Conservation (phyloP, 139 green algal species). For the Closterium sp. region DNA sequence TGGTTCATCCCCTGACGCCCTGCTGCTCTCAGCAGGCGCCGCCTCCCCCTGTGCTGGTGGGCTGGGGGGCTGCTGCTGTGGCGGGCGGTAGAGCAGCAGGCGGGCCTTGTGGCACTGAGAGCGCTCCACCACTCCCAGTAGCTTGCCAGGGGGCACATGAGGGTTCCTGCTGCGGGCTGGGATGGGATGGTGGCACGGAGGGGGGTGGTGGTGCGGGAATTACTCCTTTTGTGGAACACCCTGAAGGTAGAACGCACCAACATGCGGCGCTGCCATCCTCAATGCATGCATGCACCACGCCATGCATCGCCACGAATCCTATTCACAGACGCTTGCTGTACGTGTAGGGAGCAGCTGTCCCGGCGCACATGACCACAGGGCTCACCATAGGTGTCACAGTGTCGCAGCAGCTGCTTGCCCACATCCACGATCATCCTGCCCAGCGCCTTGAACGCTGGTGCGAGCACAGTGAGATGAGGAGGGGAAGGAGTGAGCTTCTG, state of each 20-base stretch:
- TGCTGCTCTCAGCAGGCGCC: not conserved
- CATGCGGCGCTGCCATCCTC: too few species aligned
- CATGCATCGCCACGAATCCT: too few species aligned
- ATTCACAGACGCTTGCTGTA: too few species aligned
- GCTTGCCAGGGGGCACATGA: constrained; percentile 1
- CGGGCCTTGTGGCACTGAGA: constrained; percentile 22
- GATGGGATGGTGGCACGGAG: not conserved
- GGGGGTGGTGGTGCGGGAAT: too few species aligned
- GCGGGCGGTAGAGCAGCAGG: constrained; percentile 54
- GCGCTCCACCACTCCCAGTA: not conserved
- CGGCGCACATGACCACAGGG: too few species aligned
- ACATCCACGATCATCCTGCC: constrained; percentile 33
- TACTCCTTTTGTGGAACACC: too few species aligned
- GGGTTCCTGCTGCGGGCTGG: constrained; percentile 15
- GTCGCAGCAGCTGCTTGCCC: constrained; percentile 24
- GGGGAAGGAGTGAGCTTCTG: not conserved
- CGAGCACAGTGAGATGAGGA: not conserved
- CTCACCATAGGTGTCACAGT: constrained; percentile 45
- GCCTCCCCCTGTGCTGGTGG: not conserved
- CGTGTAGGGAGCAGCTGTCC: too few species aligned
- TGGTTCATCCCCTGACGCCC: not conserved
- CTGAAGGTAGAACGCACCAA: too few species aligned
- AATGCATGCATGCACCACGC: too few species aligned
- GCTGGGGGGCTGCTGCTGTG: not conserved
- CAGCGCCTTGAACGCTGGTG: constrained; percentile 30